Evolutionary conservation across 129 eudicot species (phyloP), one percentile per base, ranked within the genome.

Genomic region (Tagetes patula): DNA sequence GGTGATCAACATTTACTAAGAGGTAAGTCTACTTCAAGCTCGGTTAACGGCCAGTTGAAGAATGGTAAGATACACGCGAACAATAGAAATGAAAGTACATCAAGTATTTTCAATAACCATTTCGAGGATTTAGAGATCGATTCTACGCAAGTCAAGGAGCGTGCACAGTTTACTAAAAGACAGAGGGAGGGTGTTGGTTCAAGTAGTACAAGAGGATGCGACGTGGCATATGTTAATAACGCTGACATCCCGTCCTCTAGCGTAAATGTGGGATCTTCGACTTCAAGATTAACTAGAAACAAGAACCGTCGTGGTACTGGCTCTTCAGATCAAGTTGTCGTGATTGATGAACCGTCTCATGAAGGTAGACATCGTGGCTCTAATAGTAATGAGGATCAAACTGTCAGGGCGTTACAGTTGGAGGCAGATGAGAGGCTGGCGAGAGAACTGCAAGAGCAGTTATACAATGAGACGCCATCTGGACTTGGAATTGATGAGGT

Each of bases 341-440:
- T 67, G 67, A 62, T 90, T 81, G 97, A 83, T 7, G 91, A 82
- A 55, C 27, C 43, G 32, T 79, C 87, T 77, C 84, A 84, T 48
- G 83, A 79, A 76, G 34, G 27, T 36, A 82, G 83, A 76, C 75
- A 47, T 55, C 32, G 78, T 77, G 74, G 72, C 31, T 49, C 12
- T 49, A 50, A 61, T 63, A 73, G 80, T 79, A 77, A 65, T 38
- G 82, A 73, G 75, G 90, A 77, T 67, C 61, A 80, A 10, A 83
- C 75, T 80, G 86, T 72, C 62, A 88, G 81, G 87, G 88, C 84
- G 2, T 67, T 84, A 80, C 99, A 95, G 79, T 77, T 90, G 53
- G 89, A 95, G 68, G 89, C 88, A 58, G 99, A 95, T 88, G 99
- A 95, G 77, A 84, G 77, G 83, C 71, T 95, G 63, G 99, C 99